Conservation (phyloP, 768 basidiomycete genomes). For the Chalciporus chontae region DNA sequence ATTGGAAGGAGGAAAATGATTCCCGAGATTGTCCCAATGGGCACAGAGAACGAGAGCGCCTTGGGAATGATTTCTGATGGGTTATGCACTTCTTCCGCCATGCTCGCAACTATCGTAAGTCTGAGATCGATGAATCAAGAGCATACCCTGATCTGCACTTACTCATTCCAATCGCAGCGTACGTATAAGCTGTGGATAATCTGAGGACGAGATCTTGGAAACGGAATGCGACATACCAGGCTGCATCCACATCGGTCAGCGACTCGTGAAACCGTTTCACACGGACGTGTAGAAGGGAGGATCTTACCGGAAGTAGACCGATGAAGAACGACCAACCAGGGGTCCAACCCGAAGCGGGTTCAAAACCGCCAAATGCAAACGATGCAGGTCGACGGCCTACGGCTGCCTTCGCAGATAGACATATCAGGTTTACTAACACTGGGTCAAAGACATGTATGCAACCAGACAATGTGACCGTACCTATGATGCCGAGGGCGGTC, state of each 20-base stretch:
- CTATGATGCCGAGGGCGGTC: conserved; percentile 56
- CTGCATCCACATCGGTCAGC: conserved; percentile 10
- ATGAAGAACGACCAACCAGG: conserved; percentile 70
- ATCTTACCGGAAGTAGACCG: conserved; percentile 52
- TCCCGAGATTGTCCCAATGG: conserved; percentile 49
- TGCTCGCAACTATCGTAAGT: conserved; percentile 46
- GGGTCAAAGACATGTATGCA: conserved; percentile 9
- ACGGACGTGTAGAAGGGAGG: neutral
- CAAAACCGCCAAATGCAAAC: conserved; percentile 57
- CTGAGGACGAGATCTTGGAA: neutral
- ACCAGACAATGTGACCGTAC: conserved; percentile 23
- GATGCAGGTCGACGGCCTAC: conserved; percentile 50
- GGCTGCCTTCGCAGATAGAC: conserved; percentile 54
- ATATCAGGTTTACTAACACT: conserved; percentile 49
- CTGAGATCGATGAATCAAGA: conserved; percentile 3
- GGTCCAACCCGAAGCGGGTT: conserved; percentile 65
- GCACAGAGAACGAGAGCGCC: conserved; percentile 53
- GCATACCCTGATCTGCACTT: conserved; percentile 6
- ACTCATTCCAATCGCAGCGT: conserved; percentile 64
- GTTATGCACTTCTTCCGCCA: conserved; percentile 66
- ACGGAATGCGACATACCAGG: conserved; percentile 21
- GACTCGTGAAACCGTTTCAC: neutral
- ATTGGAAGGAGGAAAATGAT: conserved; percentile 59
- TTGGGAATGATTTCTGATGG: conserved; percentile 52
- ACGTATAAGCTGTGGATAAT: conserved; percentile 46